Evolutionary conservation across 768 basidiomycete species (phyloP), one percentile per base, ranked within the genome.

Genomic region (Phaeolepiota aurea): DNA sequence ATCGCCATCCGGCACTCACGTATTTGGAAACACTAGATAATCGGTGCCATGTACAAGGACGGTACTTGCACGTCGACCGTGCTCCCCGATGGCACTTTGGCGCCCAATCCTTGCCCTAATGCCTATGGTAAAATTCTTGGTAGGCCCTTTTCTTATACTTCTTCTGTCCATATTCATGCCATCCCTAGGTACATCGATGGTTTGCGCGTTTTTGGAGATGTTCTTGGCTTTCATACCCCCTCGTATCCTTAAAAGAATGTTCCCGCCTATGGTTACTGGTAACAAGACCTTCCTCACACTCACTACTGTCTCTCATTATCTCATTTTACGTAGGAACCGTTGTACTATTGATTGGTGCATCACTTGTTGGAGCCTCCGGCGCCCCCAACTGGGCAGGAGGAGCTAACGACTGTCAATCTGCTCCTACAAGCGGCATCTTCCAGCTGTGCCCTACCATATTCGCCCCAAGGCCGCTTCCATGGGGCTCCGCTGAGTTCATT

Each of bases 331-430:
- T 43, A 78, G 85, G 87, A 35, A 80, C 79, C 1, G 86, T 89
- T 39, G 77, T 90, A 46, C 62, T 91, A 18, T 65, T 88, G 68
- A 88, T 90, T 43, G 87, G 88, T 2, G 78, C 81, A 0, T 80
- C 80, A 0, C 72, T 91, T 22, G 71, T 91, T 38, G 87, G 86
- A 30, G 61, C 67, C 1, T 84, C 81, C 4, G 87, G 87, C 2
- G 75, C 83, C 32, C 71, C 72, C 7, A 79, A 88, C 57, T 92
- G 88, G 88, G 88, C 81, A 32, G 87, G 87, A 21, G 87, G 88
- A 12, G 79, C 82, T 4, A 87, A 86, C 46, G 71, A 71, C 44
- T 92, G 88, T 54, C 61, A 68, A 35, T 45, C 45, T 3, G 69
- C 76, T n/a, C 85, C 84, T 1, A 62, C 63, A 2, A 72, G 67